These are phyloP conservation scores for Acrocalymma vagum DNA, from an alignment of 2,329 filamentous ascomycete species.

Conservation along the genomic window DNA sequence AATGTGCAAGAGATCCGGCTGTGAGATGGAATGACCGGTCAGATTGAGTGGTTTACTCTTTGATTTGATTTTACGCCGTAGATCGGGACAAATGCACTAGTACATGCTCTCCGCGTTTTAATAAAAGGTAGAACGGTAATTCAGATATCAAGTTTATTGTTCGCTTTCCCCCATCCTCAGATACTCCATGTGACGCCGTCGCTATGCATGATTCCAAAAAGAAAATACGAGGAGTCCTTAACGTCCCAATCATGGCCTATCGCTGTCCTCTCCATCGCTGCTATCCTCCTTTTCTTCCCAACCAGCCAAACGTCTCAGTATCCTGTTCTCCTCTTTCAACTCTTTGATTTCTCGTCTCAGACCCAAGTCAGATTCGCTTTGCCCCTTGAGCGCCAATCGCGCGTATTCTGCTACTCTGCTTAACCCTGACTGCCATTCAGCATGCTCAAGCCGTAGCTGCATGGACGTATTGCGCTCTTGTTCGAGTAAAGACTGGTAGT, in stretches of 20 bases:
- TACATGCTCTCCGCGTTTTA: too few relatives aligned
- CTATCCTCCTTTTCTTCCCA: conserved; percentile 54
- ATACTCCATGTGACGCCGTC: conserved; percentile 19
- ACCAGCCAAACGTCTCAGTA: conserved; percentile 54
- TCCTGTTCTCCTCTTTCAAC: conserved; percentile 58
- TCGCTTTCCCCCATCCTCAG: too few relatives aligned
- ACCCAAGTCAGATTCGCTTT: conserved; percentile 47
- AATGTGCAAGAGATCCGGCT: too few relatives aligned
- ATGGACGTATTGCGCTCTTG: conserved; percentile 54
- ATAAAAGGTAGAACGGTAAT: too few relatives aligned
- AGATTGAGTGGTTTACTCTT: too few relatives aligned
- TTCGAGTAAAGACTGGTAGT: conserved; percentile 57
- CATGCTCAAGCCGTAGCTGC: conserved; percentile 56
- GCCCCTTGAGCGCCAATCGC: conserved; percentile 47
- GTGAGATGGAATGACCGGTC: too few relatives aligned
- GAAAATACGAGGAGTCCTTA: neutral
- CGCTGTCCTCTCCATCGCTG: conserved; percentile 49
- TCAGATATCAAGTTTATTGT: too few relatives aligned
- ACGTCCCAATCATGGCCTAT: conserved; percentile 12
- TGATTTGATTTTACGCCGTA: too few relatives aligned
- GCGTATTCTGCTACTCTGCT: conserved; percentile 53
- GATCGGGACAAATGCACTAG: too few relatives aligned
- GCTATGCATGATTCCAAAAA: conserved; percentile 17
- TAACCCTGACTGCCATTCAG: conserved; percentile 58
- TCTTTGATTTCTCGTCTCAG: conserved; percentile 49